Evolutionary conservation across 306 rosid species (phyloP).

Genomic region (Aeschynomene evenia): DNA sequence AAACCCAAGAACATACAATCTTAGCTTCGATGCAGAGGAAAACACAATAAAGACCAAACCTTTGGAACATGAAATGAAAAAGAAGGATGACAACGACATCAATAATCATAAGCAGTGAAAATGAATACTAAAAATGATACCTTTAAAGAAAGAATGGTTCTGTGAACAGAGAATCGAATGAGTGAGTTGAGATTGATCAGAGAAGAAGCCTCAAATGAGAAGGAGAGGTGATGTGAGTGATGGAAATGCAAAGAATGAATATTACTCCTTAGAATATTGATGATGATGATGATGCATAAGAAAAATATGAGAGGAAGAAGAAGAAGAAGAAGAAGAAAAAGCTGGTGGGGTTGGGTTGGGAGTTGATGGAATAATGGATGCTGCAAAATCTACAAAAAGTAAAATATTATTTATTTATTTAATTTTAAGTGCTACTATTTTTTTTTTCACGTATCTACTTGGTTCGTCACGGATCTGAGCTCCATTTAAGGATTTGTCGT

Average conservation of each 20-base stretch:
- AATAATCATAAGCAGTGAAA: background rate
- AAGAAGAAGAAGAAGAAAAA: background rate
- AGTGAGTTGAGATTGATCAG: background rate
- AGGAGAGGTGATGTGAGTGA: background rate
- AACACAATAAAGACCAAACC: background rate
- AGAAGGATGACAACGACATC: background rate
- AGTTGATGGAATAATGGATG: background rate
- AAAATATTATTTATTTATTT: too few species aligned
- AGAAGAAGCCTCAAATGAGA: background rate
- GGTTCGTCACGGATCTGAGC: too few species aligned
- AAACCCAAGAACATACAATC: background rate
- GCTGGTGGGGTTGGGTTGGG: constrained; percentile 18
- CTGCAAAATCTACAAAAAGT: constrained; percentile 20
- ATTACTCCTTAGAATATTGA: background rate
- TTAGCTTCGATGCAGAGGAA: background rate
- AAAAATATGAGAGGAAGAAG: background rate
- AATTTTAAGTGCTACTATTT: too few species aligned
- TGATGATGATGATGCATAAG: background rate
- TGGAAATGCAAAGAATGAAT: background rate
- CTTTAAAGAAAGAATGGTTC: background rate
- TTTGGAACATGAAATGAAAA: background rate
- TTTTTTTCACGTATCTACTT: too few species aligned
- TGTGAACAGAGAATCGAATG: background rate
- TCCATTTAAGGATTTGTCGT: too few species aligned
- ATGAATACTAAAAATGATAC: background rate